Evolutionary conservation across 306 rosid genomes (phyloP).

Genomic region (Cicer cuneatum): DNA sequence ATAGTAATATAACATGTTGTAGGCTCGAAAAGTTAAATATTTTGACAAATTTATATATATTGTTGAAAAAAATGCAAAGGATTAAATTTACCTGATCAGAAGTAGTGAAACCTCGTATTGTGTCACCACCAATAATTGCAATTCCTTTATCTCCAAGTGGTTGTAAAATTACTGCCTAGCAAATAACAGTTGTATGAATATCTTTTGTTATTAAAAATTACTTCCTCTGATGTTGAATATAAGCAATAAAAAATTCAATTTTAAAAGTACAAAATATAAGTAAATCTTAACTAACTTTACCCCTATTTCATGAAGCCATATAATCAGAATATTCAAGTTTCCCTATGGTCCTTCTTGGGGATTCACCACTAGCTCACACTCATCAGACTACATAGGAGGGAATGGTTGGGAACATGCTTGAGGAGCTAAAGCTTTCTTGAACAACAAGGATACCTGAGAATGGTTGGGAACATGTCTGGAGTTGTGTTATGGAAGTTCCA

Average conservation of each 20-base stretch:
- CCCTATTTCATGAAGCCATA: too few relatives aligned
- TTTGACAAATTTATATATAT: slow-evolving; percentile 14
- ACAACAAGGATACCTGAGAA: background rate
- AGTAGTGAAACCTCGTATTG: slow-evolving; percentile 84
- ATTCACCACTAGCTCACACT: background rate
- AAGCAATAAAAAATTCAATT: too few relatives aligned
- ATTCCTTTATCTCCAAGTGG: slow-evolving; percentile 95
- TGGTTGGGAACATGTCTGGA: too few relatives aligned
- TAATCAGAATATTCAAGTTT: too few relatives aligned
- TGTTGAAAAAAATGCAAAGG: background rate
- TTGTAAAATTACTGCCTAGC: slow-evolving; percentile 90
- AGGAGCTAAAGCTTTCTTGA: background rate
- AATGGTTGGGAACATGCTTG: background rate
- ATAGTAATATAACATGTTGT: background rate
- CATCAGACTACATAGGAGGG: background rate
- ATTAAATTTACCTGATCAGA: slow-evolving; percentile 71
- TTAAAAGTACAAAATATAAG: too few relatives aligned
- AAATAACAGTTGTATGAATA: slow-evolving; percentile 39
- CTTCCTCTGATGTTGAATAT: too few relatives aligned
- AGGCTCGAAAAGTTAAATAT: slow-evolving; percentile 18
- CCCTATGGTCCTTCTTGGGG: too few relatives aligned
- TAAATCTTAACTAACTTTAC: too few relatives aligned
- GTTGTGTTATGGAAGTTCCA: background rate
- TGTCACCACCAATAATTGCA: slow-evolving; percentile 89
- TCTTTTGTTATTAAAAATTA: background rate